Percentiles rank a stretch among this genome's conserved stretches.
phyloP scores from a whole-genome alignment of 306 rosid genomes.

The Vachellia collinsii region DNA sequence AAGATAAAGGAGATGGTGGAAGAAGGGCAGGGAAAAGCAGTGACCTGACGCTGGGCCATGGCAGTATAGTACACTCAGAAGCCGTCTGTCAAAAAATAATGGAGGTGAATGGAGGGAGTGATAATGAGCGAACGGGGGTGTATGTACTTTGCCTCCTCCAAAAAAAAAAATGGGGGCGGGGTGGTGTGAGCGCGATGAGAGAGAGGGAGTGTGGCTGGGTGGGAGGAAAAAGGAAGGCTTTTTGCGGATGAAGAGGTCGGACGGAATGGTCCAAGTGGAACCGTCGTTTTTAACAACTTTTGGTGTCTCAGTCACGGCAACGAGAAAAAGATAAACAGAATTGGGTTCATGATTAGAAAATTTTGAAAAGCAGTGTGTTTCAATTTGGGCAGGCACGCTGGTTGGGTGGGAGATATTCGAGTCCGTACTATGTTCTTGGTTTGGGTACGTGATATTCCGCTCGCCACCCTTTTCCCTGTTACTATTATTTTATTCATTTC shows the following conservation, averaged over 20 bases:
- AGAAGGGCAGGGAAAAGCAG: slow-evolving; percentile 49
- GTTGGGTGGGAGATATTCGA: slow-evolving; percentile 7
- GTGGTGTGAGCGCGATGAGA: not conserved
- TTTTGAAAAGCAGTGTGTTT: not conserved
- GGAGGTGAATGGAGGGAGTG: slow-evolving; percentile 26
- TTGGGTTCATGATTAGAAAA: not conserved
- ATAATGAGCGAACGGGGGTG: slow-evolving; percentile 10
- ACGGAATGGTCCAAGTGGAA: not conserved
- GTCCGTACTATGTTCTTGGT: slow-evolving; percentile 17
- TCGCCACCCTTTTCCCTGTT: not conserved
- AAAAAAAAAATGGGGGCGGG: not conserved
- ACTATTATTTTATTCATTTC: not conserved
- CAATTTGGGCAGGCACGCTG: slow-evolving; percentile 21
- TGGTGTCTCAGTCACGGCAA: slow-evolving; percentile 19
- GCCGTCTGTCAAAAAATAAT: slow-evolving; percentile 39
- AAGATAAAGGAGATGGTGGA: slow-evolving; percentile 23
- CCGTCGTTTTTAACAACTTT: slow-evolving; percentile 26
- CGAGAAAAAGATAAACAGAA: not conserved
- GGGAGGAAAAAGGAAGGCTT: not conserved
- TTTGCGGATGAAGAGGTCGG: not conserved
- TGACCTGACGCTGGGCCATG: slow-evolving; percentile 70
- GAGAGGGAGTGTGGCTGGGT: not conserved
- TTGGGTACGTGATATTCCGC: not conserved
- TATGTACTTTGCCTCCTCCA: not conserved
- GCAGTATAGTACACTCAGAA: slow-evolving; percentile 41